phyloP scores from a whole-genome alignment of 176 grass and related monocot species.

The Avena insularis region DNA sequence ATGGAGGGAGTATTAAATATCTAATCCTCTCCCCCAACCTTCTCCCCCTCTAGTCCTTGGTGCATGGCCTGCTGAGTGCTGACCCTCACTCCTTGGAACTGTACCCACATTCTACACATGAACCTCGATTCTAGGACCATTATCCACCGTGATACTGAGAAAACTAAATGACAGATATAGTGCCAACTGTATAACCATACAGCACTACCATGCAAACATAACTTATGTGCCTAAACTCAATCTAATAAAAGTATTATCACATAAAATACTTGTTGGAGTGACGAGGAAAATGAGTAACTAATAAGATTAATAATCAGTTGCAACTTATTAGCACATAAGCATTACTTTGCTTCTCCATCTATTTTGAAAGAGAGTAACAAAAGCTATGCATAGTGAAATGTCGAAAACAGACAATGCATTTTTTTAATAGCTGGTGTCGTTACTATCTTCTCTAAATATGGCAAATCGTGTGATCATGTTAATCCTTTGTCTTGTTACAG shows the following conservation, averaged over 20 bases:
- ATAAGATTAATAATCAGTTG: neutral
- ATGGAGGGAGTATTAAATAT: neutral
- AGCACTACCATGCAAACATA: neutral
- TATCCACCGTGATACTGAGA: neutral
- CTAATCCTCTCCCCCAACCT: neutral
- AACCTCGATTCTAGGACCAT: neutral
- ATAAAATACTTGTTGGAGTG: slow-evolving; percentile 24
- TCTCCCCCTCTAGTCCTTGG: neutral
- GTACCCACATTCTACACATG: neutral
- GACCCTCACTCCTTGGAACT: neutral
- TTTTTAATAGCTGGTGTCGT: slow-evolving; percentile 31
- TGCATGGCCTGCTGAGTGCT: neutral
- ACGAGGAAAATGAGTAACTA: neutral
- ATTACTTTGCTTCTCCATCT: neutral
- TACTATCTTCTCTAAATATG: slow-evolving; percentile 29
- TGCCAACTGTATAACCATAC: slow-evolving; percentile 24
- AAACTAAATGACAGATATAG: neutral
- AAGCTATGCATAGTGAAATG: slow-evolving; percentile 17
- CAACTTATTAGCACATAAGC: neutral
- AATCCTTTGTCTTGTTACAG: slow-evolving; percentile 51
- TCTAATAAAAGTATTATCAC: slow-evolving; percentile 15
- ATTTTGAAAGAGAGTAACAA: slow-evolving; percentile 13
- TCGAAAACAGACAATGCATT: neutral
- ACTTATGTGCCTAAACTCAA: slow-evolving; percentile 7
- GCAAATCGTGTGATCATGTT: neutral